These are phyloP conservation scores for Xerocomus brunneocitrinus DNA, from an alignment of 768 basidiomycete genomes.

Conservation along the genomic window DNA sequence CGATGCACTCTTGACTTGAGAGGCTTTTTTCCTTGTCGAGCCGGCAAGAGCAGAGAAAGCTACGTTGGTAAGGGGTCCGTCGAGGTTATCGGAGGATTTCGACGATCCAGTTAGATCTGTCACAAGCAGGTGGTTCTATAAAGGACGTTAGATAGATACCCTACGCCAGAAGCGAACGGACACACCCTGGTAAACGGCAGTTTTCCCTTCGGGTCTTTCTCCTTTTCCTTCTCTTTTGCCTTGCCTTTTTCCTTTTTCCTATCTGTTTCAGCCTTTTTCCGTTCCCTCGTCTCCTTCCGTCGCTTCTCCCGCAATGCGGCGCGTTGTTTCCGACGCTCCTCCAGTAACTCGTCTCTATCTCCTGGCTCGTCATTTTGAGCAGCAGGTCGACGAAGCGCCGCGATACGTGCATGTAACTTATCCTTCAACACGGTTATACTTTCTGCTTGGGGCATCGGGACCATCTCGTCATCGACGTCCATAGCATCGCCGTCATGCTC, in stretches of 20 bases:
- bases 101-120: conserved; percentile 39
- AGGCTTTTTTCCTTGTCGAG: conserved; percentile 43
- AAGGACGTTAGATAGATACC: neutral
- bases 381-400: conserved; percentile 51
- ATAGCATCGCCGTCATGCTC: conserved; percentile 18
- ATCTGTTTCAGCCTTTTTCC: conserved; percentile 65
- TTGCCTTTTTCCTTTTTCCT: conserved; percentile 46
- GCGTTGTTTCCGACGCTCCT: conserved; percentile 70
- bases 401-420: conserved; percentile 74
- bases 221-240: conserved; percentile 45
- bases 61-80: conserved; percentile 53
- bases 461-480: conserved; percentile 34
- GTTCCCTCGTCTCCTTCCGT: conserved; percentile 82
- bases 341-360: conserved; percentile 77
- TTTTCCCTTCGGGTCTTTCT: conserved; percentile 39
- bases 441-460: conserved; percentile 62
- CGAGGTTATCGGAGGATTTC: conserved; percentile 26
- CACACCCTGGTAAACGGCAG: conserved; percentile 53
- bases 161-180: neutral
- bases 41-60: conserved; percentile 64
- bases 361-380: conserved; percentile 39
- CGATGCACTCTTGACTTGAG: conserved; percentile 62
- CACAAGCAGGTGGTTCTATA: conserved; percentile 69
- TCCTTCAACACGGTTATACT: conserved; percentile 63
- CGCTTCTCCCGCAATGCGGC: conserved; percentile 82